Percentiles rank a stretch among this genome's conserved stretches.
phyloP scores from a whole-genome alignment of 202 grass and related monocot genomes.

The Zoysia matrella region DNA sequence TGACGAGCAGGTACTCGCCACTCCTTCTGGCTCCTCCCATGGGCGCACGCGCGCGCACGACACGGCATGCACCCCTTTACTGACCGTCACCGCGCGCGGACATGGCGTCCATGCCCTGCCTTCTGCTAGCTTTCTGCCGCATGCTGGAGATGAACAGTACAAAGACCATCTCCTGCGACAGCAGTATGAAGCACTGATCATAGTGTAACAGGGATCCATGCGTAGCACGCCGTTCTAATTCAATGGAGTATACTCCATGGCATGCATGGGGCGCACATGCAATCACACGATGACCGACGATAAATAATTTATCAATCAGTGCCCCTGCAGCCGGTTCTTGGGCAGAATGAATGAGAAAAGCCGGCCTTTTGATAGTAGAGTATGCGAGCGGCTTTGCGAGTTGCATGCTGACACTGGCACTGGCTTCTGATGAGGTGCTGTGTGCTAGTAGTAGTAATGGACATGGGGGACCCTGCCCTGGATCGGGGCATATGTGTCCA shows the following conservation, averaged over 20 bases:
- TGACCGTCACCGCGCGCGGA: not conserved
- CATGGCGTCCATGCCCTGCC: conserved; percentile 23
- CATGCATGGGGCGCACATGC: conserved; percentile 29
- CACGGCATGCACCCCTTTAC: not conserved
- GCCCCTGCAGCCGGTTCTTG: too few relatives aligned
- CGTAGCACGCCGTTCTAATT: too few relatives aligned
- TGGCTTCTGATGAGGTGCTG: too few relatives aligned
- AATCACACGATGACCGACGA: conserved; percentile 2
- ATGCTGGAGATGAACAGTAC: conserved; percentile 30
- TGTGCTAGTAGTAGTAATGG: not conserved
- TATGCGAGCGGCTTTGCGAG: not conserved
- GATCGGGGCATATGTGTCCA: conserved; percentile 37
- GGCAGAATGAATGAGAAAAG: too few relatives aligned
- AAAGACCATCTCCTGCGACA: not conserved
- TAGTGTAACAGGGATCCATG: not conserved
- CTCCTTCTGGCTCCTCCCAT: conserved; percentile 16
- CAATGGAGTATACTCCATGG: too few relatives aligned
- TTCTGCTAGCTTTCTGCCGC: conserved; percentile 27
- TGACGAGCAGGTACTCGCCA: conserved; percentile 9
- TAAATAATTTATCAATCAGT: too few relatives aligned
- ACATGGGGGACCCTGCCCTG: not conserved
- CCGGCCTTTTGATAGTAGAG: too few relatives aligned
- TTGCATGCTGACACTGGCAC: too few relatives aligned
- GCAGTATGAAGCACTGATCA: conserved; percentile 4
- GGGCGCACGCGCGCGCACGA: not conserved